Percentiles rank a stretch among this genome's conserved stretches.
phyloP scores from a whole-genome alignment of 176 grass and related monocot genomes.

The Musa acuminata region DNA sequence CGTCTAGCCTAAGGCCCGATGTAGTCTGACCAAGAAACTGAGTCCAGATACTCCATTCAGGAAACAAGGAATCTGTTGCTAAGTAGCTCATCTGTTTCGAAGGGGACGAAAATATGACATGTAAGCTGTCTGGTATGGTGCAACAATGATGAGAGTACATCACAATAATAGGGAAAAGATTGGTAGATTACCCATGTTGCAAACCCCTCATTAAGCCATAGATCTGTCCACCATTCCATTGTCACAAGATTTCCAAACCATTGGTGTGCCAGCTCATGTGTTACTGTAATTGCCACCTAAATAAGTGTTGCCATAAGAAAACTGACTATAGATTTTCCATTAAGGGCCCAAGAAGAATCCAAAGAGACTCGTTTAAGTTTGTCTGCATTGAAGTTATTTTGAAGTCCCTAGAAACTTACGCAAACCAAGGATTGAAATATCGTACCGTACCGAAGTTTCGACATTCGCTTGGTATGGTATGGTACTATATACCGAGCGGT shows the following conservation, averaged over 20 bases:
- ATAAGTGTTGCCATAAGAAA: slow-evolving; percentile 5
- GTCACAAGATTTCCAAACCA: slow-evolving; percentile 99
- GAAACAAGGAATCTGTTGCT: slow-evolving; percentile 69
- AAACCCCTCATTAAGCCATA: slow-evolving; percentile 98
- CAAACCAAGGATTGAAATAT: too few relatives aligned
- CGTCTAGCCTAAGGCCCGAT: slow-evolving; percentile 67
- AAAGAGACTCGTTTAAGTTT: too few relatives aligned
- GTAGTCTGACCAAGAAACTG: slow-evolving; percentile 85
- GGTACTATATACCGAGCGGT: too few relatives aligned
- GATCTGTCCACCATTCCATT: slow-evolving; percentile 99
- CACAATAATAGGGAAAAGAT: neutral
- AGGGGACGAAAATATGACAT: neutral
- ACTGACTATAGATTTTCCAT: too few relatives aligned
- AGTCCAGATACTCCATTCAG: slow-evolving; percentile 92
- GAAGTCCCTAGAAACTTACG: too few relatives aligned
- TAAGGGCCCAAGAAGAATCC: too few relatives aligned
- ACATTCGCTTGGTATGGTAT: too few relatives aligned
- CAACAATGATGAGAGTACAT: neutral
- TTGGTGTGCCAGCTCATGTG: slow-evolving; percentile 95
- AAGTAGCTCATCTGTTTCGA: slow-evolving; percentile 71
- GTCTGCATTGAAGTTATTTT: too few relatives aligned
- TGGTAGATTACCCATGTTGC: slow-evolving; percentile 68
- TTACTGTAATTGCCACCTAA: slow-evolving; percentile 83
- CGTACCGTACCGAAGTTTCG: too few relatives aligned
- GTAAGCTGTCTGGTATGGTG: neutral